Percentiles rank a stretch among this genome's conserved stretches.
Evolutionary conservation across 108 stramenopile genomes (phyloP).

Genomic region (Pseudonitzschia multiseries): DNA sequence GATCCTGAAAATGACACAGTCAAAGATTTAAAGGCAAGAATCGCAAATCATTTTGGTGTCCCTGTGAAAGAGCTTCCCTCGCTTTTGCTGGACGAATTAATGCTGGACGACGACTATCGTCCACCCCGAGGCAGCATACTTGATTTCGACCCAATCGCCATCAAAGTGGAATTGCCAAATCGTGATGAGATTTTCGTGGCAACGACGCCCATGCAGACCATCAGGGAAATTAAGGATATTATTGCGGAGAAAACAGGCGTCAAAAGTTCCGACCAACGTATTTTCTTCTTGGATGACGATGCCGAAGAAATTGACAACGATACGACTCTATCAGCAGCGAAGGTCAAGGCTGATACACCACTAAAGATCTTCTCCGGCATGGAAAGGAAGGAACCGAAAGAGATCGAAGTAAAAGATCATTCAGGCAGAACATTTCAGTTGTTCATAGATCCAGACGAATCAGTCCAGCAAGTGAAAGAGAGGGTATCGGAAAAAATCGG

Average conservation of each 20-base stretch:
- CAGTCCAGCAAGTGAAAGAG: slow-evolving; percentile 22
- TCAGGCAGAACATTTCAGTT: slow-evolving; percentile 20
- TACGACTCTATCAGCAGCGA: not conserved
- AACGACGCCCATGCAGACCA: slow-evolving; percentile 20
- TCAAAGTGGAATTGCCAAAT: slow-evolving; percentile 7
- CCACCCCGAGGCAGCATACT: slow-evolving; percentile 12
- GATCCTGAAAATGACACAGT: slow-evolving; percentile 11
- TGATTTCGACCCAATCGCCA: not conserved
- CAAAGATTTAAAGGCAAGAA: not conserved
- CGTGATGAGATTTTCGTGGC: not conserved
- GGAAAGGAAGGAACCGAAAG: not conserved
- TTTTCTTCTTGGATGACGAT: slow-evolving; percentile 22
- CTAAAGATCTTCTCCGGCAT: not conserved
- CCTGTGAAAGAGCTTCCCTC: slow-evolving; percentile 14
- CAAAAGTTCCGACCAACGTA: slow-evolving; percentile 16
- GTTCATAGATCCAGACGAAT: slow-evolving; percentile 21
- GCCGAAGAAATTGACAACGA: slow-evolving; percentile 11
- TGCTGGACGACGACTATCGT: slow-evolving; percentile 1
- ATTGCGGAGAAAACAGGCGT: slow-evolving; percentile 29
- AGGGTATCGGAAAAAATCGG: not conserved
- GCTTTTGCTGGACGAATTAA: slow-evolving; percentile 3
- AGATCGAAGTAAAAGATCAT: slow-evolving; percentile 1
- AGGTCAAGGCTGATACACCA: not conserved
- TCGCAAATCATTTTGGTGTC: slow-evolving; percentile 6
- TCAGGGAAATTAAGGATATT: slow-evolving; percentile 29